Base-by-base conservation (phyloP, 768 basidiomycete species). In the Tylopilus rubrobrunneus region DNA sequence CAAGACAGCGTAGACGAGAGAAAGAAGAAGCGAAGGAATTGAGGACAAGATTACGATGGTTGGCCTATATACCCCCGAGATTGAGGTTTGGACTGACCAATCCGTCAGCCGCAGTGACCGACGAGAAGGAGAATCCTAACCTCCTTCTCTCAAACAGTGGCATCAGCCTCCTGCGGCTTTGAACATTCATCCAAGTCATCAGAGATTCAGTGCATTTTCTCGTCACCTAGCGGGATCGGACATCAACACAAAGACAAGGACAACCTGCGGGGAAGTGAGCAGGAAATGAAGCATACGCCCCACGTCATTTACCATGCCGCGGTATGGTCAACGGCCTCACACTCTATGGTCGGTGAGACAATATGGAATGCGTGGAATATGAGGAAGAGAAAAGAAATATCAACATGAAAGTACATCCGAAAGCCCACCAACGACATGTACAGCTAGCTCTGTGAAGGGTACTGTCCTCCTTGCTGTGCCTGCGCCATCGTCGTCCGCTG, bases 381-480 rank as follows among this genome's bases (percentile, higher is more conserved):
- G 45, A 39, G 12, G 40, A 29, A 49, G 31, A 8, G 8, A 44
- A 52, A 52, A 42, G 37, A 45, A 47, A 50, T 48, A 55, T 58
- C 7, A n/a, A 58, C 43, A 55, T 23, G 43, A 49, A 42, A 52
- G 51, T 65, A 67, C 57, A 55, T 52, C 41, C 2, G 33, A 56
- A 51, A 45, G 52, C 58, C 57, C 33, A 49, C 53, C 47, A 51
- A 52, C 36, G 34, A 49, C 40, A 54, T 61, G 47, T 61, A 66
- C 36, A 49, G 56, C 59, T 61, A 70, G 50, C 31, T 55, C 55
- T 72, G 65, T n/a, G 68, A 59, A 48, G 64, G 57, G 49, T 65
- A 70, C 52, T 72, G 69, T 51, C 59, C 65, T 54, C 60, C 67
- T 53, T 69, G 70, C 48, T 66, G 67, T 29, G 42, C 61, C 51